A percentile compares a stretch with the other conserved stretches of the same genome.
These are phyloP conservation scores for Populus tomentosa DNA, from an alignment of 441 rosid species.

Conservation along the genomic window DNA sequence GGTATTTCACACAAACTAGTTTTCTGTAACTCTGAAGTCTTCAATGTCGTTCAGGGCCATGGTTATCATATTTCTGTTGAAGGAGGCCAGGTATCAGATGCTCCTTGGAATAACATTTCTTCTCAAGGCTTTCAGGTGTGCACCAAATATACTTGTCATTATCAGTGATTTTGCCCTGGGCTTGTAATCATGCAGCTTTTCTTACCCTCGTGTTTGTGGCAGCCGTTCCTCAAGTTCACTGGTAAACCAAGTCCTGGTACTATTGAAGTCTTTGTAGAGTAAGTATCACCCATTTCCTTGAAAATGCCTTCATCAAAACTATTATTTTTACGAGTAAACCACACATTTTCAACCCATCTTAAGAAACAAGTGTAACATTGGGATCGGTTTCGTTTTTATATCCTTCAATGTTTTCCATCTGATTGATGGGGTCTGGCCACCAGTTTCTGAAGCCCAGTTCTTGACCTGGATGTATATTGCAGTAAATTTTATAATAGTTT, in stretches of 20 bases:
- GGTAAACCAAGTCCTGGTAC: conserved; percentile 32
- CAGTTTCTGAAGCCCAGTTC: neutral
- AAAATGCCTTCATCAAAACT: neutral
- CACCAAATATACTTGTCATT: neutral
- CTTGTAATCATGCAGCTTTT: neutral
- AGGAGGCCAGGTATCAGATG: conserved; percentile 40
- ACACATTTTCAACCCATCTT: neutral
- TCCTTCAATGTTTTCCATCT: neutral
- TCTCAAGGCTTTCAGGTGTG: conserved; percentile 74
- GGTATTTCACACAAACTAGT: neutral
- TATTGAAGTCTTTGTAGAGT: conserved; percentile 59
- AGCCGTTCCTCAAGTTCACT: conserved; percentile 50
- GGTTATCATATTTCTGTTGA: conserved; percentile 65
- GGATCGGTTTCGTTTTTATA: neutral
- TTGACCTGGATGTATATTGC: neutral
- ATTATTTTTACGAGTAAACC: neutral
- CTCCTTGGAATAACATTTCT: conserved; percentile 77
- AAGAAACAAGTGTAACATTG: neutral
- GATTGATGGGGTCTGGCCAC: neutral
- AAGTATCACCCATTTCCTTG: conserved; percentile 29
- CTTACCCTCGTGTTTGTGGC: conserved; percentile 21
- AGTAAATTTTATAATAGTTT: neutral
- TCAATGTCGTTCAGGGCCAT: conserved; percentile 45
- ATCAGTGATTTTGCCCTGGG: neutral
- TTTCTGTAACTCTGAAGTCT: neutral